These are phyloP conservation scores for Camelina laxa DNA, from an alignment of 345 rosid species.

Conservation along the genomic window DNA sequence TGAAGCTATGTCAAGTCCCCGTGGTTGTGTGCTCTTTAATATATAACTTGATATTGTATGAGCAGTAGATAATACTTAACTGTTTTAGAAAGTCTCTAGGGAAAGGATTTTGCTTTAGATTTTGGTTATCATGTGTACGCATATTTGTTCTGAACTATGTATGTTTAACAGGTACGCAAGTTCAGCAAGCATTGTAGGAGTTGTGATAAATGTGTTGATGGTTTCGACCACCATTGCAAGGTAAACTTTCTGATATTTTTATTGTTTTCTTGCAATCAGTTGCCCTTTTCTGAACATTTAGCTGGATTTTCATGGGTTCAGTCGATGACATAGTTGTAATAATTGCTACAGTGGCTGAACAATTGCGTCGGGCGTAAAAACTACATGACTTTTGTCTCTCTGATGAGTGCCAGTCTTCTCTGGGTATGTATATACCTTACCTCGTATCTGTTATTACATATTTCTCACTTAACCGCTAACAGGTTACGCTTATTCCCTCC, in stretches of 20 bases:
- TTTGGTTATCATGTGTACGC: not conserved
- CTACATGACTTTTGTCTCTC: slow-evolving; percentile 79
- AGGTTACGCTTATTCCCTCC: slow-evolving; percentile 12
- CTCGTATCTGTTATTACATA: slow-evolving; percentile 1
- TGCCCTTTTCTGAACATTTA: not conserved
- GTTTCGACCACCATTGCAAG: slow-evolving; percentile 96
- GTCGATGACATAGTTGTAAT: slow-evolving; percentile 40
- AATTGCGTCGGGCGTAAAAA: slow-evolving; percentile 93
- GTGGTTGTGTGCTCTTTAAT: slow-evolving; percentile 16
- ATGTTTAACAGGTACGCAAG: slow-evolving; percentile 70
- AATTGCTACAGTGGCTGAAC: slow-evolving; percentile 89
- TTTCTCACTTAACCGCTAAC: slow-evolving; percentile 13
- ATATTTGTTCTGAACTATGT: slow-evolving; percentile 20
- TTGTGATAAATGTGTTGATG: slow-evolving; percentile 93
- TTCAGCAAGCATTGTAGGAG: slow-evolving; percentile 92
- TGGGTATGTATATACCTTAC: slow-evolving; percentile 64
- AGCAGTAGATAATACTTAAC: not conserved
- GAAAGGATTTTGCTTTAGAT: not conserved
- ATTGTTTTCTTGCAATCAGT: not conserved
- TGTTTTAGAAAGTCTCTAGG: not conserved
- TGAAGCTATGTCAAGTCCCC: not conserved
- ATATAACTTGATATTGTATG: slow-evolving; percentile 1
- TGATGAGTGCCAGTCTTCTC: slow-evolving; percentile 77
- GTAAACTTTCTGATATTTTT: slow-evolving; percentile 48
- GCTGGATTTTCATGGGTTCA: slow-evolving; percentile 9